Base-by-base conservation (phyloP, 306 rosid species). In the Castanea mollissima region DNA sequence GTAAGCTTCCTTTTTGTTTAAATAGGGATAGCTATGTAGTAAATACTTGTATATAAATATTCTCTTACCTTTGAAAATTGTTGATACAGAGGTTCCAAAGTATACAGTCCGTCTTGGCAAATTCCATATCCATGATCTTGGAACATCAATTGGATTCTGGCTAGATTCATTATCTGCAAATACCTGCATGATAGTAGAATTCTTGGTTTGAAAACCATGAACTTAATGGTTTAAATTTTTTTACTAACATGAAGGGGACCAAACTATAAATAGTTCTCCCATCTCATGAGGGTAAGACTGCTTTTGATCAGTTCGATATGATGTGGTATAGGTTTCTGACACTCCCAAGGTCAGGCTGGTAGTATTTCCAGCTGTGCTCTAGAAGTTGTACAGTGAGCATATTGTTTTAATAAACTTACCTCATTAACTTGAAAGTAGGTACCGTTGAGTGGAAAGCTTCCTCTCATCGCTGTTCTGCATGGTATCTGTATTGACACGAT, bases 371-470 rank as follows among this genome's bases (percentile, higher is more conserved):
- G 54, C 54, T 35, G 72, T 19, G 20, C 25, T 68, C 27, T 13
- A 13, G n/a, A 18, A 35, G 5, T 68, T 35, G 5, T 49, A 80
- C 46, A 34, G 31, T 31, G 58, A 55, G 54, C 59, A 38, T 64
- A 60, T 76, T 25, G 74, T 56, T 74, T 35, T 69, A 44, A 77
- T 77, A 55, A 41, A 60, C 90, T 81, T 81, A 75, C 97, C 96
- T 94, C 98, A 25, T 94, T 94, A 49, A 94, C 98, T 85, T 94
- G 98, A 73, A 94, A 94, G 86, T 94, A 94, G 49, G 98, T 94
- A 29, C 98, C 98, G 52, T 94, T 94, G 62, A 94, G 91, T 23
- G 97, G 97, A 84, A 94, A 90, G 90, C 98, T 94, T 72, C 98
- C 97, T 74, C 92, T 91, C 78, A 86, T 92, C 57, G 98, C 98